Percentiles rank a stretch among this genome's conserved stretches.
Evolutionary conservation across 73 alveolate genomes (phyloP).

Genomic region (Paraurostyla sp.): DNA sequence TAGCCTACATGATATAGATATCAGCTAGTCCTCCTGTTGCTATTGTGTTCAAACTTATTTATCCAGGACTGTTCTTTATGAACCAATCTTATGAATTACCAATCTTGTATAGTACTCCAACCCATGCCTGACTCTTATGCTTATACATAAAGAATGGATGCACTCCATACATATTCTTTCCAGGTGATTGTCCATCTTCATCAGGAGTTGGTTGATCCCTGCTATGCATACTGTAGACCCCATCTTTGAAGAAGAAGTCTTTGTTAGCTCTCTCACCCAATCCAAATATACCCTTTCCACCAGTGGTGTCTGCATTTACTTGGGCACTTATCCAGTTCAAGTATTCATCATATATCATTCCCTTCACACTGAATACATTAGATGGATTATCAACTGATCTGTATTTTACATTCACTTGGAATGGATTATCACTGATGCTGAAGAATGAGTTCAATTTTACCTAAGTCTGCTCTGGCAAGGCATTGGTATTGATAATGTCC

Average conservation of each 20-base stretch:
- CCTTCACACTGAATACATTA: no score
- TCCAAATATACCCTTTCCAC: conserved; percentile 72
- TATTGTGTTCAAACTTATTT: conserved; percentile 15
- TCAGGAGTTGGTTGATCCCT: conserved; percentile 43
- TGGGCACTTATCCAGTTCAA: no score
- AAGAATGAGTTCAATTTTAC: not conserved
- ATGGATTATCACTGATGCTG: not conserved
- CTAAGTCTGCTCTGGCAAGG: not conserved
- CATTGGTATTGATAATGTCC: not conserved
- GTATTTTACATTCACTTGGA: not conserved
- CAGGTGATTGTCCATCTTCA: conserved; percentile 69
- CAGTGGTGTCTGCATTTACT: no score
- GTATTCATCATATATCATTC: no score
- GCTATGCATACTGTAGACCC: conserved; percentile 43
- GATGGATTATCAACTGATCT: not conserved
- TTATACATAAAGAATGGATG: conserved; percentile 62
- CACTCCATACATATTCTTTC: conserved; percentile 53
- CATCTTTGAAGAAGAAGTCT: conserved; percentile 45
- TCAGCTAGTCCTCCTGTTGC: conserved; percentile 88
- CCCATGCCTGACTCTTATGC: not conserved
- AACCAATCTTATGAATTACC: conserved; percentile 70
- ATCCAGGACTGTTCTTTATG: not conserved
- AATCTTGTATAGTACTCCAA: conserved; percentile 47
- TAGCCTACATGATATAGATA: conserved; percentile 74
- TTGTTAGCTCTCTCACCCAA: conserved; percentile 71